Evolutionary conservation across 2,329 filamentous ascomycete genomes (phyloP), one percentile per base, ranked within the genome.

Genomic region (Pleomassaria siparia): DNA sequence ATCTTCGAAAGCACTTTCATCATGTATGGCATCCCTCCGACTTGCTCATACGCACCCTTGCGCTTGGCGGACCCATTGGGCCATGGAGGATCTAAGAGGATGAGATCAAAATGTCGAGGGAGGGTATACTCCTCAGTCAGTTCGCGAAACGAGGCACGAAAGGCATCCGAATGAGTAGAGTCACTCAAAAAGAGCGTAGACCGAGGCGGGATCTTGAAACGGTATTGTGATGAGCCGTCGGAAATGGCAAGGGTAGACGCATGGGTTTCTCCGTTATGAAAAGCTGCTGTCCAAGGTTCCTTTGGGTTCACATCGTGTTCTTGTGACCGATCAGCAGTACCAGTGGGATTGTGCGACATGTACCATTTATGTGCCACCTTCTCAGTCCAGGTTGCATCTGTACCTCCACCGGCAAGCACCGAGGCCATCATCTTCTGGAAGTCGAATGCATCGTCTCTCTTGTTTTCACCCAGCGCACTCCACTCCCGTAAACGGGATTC

Each of bases 81-180:
- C 88, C 89, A 92, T 1, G 89, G 88, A 2, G 89, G 89, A 62
- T 92, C 88, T 16, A 91, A 72, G 7, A 91, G 66, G 29, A 91
- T 75, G 36, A 91, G 73, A 54, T 88, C 75, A 66, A 92, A 91
- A 6, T 66, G 59, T 16, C 73, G 51, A 64, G 68, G 54, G 78
- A 78, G 54, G 66, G 75, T 59, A 22, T 70, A 54, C 22, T 69
- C 56, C n/a, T 66, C 56, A 7, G 73, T 67, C 40, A 72, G 55
- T 18, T 58, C 43, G 20, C 66, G 60, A 22, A 76, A 61, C n/a
- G 67, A 61, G 1, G 56, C 49, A 49, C 71, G 70, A 40, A 78
- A 74, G 2, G 52, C 40, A 18, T 56, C 58, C 15, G 72, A 51
- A 13, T 67, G 53, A 1, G 58, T 53, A 47, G 74, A 72, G 48